These are phyloP conservation scores for Emergomyces pasteurianus DNA, from an alignment of 2,329 filamentous ascomycete species.

Conservation along the genomic window DNA sequence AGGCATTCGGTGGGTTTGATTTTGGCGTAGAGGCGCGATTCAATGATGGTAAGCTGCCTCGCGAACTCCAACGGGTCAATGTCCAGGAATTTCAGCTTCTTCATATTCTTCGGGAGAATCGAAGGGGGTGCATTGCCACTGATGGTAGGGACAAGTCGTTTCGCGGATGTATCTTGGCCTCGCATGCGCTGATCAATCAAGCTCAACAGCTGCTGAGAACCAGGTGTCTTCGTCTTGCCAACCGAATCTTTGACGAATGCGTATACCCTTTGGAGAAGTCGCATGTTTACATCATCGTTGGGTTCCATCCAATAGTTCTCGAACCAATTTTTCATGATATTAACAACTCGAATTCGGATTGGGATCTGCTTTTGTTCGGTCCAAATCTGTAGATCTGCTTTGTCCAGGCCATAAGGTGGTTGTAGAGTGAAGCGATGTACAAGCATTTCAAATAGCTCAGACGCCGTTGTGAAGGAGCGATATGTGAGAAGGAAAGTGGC, in stretches of 20 bases:
- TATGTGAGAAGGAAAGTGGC: conserved; percentile 97
- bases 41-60: conserved; percentile 93
- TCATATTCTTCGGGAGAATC: conserved; percentile 98
- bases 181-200: conserved; percentile 79
- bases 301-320: conserved; percentile 99
- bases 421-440: conserved; percentile 88
- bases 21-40: conserved; percentile 87
- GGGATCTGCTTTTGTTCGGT: conserved; percentile 89
- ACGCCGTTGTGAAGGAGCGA: conserved; percentile 80
- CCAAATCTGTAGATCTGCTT: conserved; percentile 73
- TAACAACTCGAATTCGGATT: conserved; percentile 90
- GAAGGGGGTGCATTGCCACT: conserved; percentile 72
- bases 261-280: conserved; percentile 78
- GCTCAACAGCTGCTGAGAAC: conserved; percentile 70
- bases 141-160: conserved; percentile 75
- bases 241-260: conserved; percentile 85
- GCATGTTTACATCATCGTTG: conserved; percentile 68
- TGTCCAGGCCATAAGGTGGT: conserved; percentile 67
- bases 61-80: conserved; percentile 95
- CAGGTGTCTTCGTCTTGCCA: conserved; percentile 85
- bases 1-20: conserved; percentile 93
- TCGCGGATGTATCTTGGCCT: conserved; percentile 76
- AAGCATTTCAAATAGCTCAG: conserved; percentile 83
- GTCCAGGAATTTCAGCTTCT: conserved; percentile 96
- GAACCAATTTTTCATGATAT: conserved; percentile 97